phyloP scores from a whole-genome alignment of 805 yeast genomes.

The Ogataea henricii region DNA sequence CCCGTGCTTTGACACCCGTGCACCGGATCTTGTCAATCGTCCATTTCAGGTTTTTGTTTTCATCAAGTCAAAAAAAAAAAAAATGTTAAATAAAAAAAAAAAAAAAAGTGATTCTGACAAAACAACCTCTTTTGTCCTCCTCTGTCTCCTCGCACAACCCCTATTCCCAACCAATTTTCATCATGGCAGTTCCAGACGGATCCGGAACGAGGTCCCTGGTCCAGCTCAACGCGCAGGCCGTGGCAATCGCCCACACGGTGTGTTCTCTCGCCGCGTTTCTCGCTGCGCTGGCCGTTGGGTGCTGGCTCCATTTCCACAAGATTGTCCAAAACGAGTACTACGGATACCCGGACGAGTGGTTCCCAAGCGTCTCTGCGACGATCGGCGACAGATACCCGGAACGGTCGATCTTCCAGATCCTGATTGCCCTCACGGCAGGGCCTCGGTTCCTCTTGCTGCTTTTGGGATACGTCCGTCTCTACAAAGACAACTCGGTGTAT shows the following conservation, averaged over 20 bases:
- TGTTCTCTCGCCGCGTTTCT: conserved; percentile 76
- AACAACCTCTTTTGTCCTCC: neutral
- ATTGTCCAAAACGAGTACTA: conserved; percentile 84
- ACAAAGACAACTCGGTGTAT: conserved; percentile 37
- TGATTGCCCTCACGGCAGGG: conserved; percentile 91
- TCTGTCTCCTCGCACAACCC: neutral
- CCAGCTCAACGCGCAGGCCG: conserved; percentile 58
- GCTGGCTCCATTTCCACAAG: conserved; percentile 76
- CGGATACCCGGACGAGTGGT: conserved; percentile 98
- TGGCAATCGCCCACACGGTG: conserved; percentile 72
- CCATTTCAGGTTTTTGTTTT: conserved; percentile 6
- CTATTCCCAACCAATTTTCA: neutral
- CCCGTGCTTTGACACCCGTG: neutral
- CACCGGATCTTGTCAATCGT: neutral
- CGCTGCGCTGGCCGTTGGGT: conserved; percentile 74
- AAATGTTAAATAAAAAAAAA: too few species aligned
- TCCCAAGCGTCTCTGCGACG: conserved; percentile 95
- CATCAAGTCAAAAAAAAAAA: too few species aligned
- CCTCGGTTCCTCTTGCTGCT: conserved; percentile 75
- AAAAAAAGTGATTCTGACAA: conserved; percentile 5
- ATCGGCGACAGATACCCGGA: conserved; percentile 98
- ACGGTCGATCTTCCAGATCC: conserved; percentile 84
- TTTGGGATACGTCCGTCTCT: conserved; percentile 52
- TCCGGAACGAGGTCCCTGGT: conserved; percentile 23
- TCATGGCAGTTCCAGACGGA: conserved; percentile 15